Evolutionary conservation across 345 rosid genomes (phyloP), one percentile per base, ranked within the genome.

Genomic region (Durio zibethinus): DNA sequence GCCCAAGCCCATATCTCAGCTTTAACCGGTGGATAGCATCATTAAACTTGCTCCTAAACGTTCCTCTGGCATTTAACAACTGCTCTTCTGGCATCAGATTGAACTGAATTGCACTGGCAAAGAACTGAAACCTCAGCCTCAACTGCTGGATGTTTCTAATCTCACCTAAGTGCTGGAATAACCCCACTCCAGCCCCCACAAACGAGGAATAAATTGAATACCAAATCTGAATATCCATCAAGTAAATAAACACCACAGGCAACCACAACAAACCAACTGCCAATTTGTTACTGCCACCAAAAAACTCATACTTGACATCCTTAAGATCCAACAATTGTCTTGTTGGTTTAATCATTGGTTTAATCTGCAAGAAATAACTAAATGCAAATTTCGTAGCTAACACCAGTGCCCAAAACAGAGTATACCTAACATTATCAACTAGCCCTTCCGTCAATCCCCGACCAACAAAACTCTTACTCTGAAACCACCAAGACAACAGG

Each of bases 61-160:
- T 84, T 33, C 97, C 96, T 84, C 92, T 84, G n/a, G 92, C 90
- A 86, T 90, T 88, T 81, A 90, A 72, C 72, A 93, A 88, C 87
- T 95, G 98, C 89, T 95, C 97, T 82, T 95, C 94, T 0, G 97
- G 97, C 98, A 95, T 89, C 76, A 93, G 91, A 87, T 93, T 95
- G 82, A 95, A 95, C 87, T 95, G 98, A 78, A 95, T 90, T 16
- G 99, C 98, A 76, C 99, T 90, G 2, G 99, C 98, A 85, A 95
- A 92, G 89, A 95, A 95, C 88, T 95, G 98, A 83, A 90, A 95
- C 84, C 98, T 90, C 80, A 93, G 84, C 88, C 94, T 90, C 85
- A 93, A 81, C 78, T 95, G 99, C 81, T 86, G 86, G 75, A 93
- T 86, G 80, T 91, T 94, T 73, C 98, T 87, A 79, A 93, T 95